Evolutionary conservation across 495 filamentous ascomycete species (phyloP).

Genomic region (Astrothelium subdiscretum): DNA sequence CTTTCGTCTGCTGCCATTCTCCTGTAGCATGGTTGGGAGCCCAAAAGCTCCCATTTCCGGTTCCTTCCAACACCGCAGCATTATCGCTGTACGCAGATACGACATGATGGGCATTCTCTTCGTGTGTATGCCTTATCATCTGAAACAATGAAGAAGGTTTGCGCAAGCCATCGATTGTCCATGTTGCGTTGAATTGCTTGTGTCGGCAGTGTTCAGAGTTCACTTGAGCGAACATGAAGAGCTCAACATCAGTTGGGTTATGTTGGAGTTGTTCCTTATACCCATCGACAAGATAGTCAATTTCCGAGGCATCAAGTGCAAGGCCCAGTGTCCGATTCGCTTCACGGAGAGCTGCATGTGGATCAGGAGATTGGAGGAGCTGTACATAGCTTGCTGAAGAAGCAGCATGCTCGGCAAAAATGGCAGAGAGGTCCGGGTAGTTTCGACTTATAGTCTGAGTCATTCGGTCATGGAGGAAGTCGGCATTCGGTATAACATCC

Average conservation of each 20-base stretch:
- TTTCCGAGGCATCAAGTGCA: slow-evolving; percentile 76
- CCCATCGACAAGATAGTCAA: slow-evolving; percentile 82
- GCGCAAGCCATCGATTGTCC: slow-evolving; percentile 83
- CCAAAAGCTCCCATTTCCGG: slow-evolving; percentile 60
- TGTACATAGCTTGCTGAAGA: slow-evolving; percentile 59
- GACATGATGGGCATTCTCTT: slow-evolving; percentile 60
- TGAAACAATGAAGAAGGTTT: slow-evolving; percentile 73
- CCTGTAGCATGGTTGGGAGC: slow-evolving; percentile 74
- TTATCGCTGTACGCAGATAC: slow-evolving; percentile 97
- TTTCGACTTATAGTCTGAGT: slow-evolving; percentile 60
- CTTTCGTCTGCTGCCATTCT: slow-evolving; percentile 78
- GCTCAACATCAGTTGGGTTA: slow-evolving; percentile 78
- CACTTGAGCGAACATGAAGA: slow-evolving; percentile 99
- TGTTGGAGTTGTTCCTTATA: slow-evolving; percentile 61
- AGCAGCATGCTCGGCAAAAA: slow-evolving; percentile 70
- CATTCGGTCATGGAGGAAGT: slow-evolving; percentile 84
- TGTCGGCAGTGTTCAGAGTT: slow-evolving; percentile 71
- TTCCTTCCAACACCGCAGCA: slow-evolving; percentile 77
- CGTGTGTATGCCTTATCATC: slow-evolving; percentile 94
- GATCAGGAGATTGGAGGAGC: slow-evolving; percentile 50
- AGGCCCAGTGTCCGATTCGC: slow-evolving; percentile 77
- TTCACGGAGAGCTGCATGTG: slow-evolving; percentile 59
- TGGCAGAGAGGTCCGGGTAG: slow-evolving; percentile 53
- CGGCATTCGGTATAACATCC: slow-evolving; percentile 47
- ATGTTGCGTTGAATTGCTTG: slow-evolving; percentile 90